Conservation (phyloP, 169 alveolate genomes). For the Babesia gibsoni region DNA sequence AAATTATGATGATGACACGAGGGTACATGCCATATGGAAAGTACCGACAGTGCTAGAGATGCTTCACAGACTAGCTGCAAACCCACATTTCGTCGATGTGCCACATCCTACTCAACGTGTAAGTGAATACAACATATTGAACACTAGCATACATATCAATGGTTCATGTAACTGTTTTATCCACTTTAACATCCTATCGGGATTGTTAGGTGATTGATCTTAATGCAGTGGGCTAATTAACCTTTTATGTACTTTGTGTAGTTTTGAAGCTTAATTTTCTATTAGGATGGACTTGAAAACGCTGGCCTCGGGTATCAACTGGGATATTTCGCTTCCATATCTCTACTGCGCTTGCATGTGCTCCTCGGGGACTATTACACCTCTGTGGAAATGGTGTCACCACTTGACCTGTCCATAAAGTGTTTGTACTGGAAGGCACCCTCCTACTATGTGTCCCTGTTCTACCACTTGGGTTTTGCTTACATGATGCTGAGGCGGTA, state of each 20-base stretch:
- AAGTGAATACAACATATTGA: background rate
- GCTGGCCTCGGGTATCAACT: constrained; percentile 55
- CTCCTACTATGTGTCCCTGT: constrained; percentile 74
- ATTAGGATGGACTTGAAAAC: constrained; percentile 19
- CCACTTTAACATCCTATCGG: too few relatives aligned
- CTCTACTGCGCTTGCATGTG: constrained; percentile 71
- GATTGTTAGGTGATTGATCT: too few relatives aligned
- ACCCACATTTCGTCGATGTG: constrained; percentile 36
- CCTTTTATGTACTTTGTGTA: background rate
- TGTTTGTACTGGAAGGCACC: constrained; percentile 80
- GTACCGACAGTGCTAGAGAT: constrained; percentile 65
- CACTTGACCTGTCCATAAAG: constrained; percentile 67
- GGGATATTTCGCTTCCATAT: constrained; percentile 73
- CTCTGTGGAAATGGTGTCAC: constrained; percentile 69
- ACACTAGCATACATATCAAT: too few relatives aligned
- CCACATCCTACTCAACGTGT: constrained; percentile 23
- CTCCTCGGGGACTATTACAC: constrained; percentile 78
- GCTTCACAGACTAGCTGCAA: constrained; percentile 49
- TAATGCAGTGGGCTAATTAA: too few relatives aligned
- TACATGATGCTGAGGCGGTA: constrained; percentile 84
- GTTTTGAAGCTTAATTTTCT: background rate
- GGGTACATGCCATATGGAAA: constrained; percentile 47
- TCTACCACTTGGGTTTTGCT: constrained; percentile 77
- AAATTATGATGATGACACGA: background rate
- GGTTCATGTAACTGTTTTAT: too few relatives aligned